Percentiles rank a stretch among this genome's conserved stretches.
phyloP scores from a whole-genome alignment of 129 eudicot genomes.

The Helichrysum umbraculigerum region DNA sequence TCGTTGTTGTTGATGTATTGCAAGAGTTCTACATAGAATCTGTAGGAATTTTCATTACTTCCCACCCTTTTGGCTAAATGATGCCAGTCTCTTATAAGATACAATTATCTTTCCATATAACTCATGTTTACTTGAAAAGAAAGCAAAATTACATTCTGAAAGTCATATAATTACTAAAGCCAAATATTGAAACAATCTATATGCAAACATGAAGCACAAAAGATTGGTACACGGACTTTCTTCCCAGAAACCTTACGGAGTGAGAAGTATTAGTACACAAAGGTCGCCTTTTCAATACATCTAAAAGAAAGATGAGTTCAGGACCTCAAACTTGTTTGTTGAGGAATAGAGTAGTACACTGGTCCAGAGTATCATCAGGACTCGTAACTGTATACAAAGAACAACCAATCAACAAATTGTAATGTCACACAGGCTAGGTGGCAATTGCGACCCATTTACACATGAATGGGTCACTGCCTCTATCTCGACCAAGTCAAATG shows the following conservation, averaged over 20 bases:
- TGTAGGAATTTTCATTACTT: conserved; percentile 17
- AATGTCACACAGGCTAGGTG: background rate
- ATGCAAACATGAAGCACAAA: conserved; percentile 23
- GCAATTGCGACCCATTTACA: too few relatives aligned
- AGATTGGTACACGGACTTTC: conserved; percentile 22
- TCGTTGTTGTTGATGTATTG: background rate
- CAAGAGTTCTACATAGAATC: background rate
- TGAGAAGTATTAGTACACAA: conserved; percentile 1
- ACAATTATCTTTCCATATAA: conserved; percentile 19
- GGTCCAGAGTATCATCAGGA: conserved; percentile 80
- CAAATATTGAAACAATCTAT: conserved; percentile 4
- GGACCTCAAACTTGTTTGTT: conserved; percentile 40
- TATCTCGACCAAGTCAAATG: too few relatives aligned
- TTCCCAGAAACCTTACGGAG: conserved; percentile 16
- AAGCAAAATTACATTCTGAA: conserved; percentile 1
- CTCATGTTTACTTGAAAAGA: conserved; percentile 13
- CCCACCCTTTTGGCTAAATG: conserved; percentile 20
- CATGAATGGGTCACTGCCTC: too few relatives aligned
- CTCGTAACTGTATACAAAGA: conserved; percentile 67
- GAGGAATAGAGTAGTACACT: conserved; percentile 67
- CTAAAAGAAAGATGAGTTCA: background rate
- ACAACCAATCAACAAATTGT: background rate
- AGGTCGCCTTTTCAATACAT: background rate
- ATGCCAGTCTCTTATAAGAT: conserved; percentile 12
- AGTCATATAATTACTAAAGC: conserved; percentile 19